These are phyloP conservation scores for Leccinum fallax DNA, from an alignment of 1,284 basidiomycete species.

Conservation along the genomic window DNA sequence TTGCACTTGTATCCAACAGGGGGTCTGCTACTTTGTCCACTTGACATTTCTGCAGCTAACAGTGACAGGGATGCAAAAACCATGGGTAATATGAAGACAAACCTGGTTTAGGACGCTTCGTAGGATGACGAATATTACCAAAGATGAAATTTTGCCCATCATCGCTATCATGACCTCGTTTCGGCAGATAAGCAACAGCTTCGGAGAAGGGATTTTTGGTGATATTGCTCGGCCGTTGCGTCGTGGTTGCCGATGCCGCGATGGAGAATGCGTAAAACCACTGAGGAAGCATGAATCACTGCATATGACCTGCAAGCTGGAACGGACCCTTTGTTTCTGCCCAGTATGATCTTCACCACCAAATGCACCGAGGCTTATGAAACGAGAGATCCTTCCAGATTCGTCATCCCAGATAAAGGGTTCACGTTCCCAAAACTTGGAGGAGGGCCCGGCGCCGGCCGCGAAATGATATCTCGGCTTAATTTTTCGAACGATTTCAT, in stretches of 20 bases:
- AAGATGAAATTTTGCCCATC: constrained; percentile 68
- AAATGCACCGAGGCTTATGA: constrained; percentile 86
- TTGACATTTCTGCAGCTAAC: constrained; percentile 22
- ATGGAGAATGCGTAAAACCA: constrained; percentile 83
- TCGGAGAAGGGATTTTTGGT: constrained; percentile 76
- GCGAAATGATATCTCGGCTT: constrained; percentile 83
- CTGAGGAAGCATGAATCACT: constrained; percentile 38
- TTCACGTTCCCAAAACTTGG: constrained; percentile 90
- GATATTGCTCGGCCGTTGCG: constrained; percentile 60
- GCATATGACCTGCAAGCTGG: neutral
- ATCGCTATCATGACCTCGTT: constrained; percentile 53
- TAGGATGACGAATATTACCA: constrained; percentile 56
- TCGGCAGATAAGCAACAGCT: constrained; percentile 41
- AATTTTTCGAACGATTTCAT: constrained; percentile 64
- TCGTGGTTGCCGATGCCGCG: constrained; percentile 41
- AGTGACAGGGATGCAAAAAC: neutral
- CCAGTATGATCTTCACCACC: constrained; percentile 56
- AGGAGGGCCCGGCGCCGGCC: constrained; percentile 55
- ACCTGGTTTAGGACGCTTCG: constrained; percentile 60
- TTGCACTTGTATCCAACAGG: constrained; percentile 76
- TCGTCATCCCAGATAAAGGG: constrained; percentile 84
- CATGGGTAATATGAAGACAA: constrained; percentile 19
- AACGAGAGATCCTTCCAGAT: constrained; percentile 68
- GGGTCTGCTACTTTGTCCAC: constrained; percentile 55
- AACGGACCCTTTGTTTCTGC: constrained; percentile 81